Percentiles rank a stretch among this genome's conserved stretches.
These are phyloP conservation scores for Spathaspora girioi DNA, from an alignment of 805 yeast genomes.

Conservation along the genomic window DNA sequence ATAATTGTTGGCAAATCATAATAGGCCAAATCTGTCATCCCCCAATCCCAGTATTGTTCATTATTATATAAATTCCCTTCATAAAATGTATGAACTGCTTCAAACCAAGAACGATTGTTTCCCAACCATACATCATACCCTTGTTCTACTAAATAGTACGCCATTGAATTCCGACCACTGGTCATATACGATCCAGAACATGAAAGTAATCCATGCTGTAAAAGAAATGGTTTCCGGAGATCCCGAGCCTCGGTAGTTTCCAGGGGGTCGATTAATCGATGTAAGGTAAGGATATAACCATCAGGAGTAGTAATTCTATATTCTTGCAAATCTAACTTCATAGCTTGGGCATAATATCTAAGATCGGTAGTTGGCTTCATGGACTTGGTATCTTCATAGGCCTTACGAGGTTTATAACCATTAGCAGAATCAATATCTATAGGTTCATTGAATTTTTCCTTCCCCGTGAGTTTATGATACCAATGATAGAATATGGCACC, in stretches of 20 bases:
- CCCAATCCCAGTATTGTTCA: constrained; percentile 88
- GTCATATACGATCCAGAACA: constrained; percentile 84
- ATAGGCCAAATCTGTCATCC: constrained; percentile 74
- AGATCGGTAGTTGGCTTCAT: constrained; percentile 44
- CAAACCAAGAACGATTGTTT: constrained; percentile 83
- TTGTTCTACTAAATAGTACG: constrained; percentile 45
- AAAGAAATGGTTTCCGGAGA: constrained; percentile 57
- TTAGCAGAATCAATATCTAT: constrained; percentile 12
- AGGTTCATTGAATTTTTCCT: constrained; percentile 26
- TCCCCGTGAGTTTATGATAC: constrained; percentile 23
- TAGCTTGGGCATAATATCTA: constrained; percentile 60
- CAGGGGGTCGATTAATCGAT: constrained; percentile 55
- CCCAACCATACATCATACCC: constrained; percentile 92
- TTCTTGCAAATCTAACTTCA: constrained; percentile 57
- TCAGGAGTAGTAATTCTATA: constrained; percentile 69
- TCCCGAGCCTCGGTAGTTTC: constrained; percentile 26
- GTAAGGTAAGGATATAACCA: constrained; percentile 69
- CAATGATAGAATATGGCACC: constrained; percentile 31
- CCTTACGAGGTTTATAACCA: constrained; percentile 28
- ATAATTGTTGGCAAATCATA: constrained; percentile 76
- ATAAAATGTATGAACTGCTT: constrained; percentile 52
- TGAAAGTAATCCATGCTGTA: constrained; percentile 85
- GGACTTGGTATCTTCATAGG: constrained; percentile 30
- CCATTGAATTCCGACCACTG: constrained; percentile 76
- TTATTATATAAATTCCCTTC: constrained; percentile 36